Percentiles rank a stretch among this genome's conserved stretches.
Evolutionary conservation across 2,329 filamentous ascomycete species (phyloP).

Genomic region (Trichoderma afroharzianum): DNA sequence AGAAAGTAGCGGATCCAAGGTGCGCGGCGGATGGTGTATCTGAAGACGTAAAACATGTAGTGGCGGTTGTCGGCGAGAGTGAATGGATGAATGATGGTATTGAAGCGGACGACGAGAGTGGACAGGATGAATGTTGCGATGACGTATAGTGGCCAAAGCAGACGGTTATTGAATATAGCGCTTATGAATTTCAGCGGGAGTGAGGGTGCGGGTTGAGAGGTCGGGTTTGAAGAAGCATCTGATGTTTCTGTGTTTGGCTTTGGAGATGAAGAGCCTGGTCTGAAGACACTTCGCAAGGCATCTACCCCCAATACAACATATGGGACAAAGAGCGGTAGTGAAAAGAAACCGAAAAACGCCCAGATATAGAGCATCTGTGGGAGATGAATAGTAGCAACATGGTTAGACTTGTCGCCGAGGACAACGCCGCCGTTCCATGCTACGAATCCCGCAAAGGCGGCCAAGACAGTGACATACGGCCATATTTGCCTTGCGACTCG

Average conservation of each 20-base stretch:
- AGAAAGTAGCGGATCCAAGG: constrained; percentile 62
- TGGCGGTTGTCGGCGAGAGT: constrained; percentile 95
- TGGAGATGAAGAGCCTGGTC: background rate
- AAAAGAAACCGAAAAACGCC: constrained; percentile 88
- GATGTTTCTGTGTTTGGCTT: background rate
- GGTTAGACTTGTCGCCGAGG: constrained; percentile 93
- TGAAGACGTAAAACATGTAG: constrained; percentile 96
- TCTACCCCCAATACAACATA: constrained; percentile 37
- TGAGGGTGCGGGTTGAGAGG: constrained; percentile 5
- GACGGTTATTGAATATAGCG: constrained; percentile 29
- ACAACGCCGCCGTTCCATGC: constrained; percentile 89
- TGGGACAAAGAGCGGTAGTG: constrained; percentile 68
- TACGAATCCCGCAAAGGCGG: constrained; percentile 70
- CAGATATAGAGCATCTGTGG: constrained; percentile 95
- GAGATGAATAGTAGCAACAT: constrained; percentile 82
- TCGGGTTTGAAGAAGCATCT: background rate
- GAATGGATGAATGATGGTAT: constrained; percentile 94
- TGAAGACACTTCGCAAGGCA: background rate
- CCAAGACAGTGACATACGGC: constrained; percentile 61
- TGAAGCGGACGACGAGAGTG: constrained; percentile 61
- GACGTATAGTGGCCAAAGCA: constrained; percentile 38
- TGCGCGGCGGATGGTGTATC: constrained; percentile 69
- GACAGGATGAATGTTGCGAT: constrained; percentile 36
- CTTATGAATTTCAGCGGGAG: constrained; percentile 15
- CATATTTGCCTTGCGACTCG: constrained; percentile 47